Conservation (phyloP, 2,329 filamentous ascomycete species). For the Cladosporium sp. region DNA sequence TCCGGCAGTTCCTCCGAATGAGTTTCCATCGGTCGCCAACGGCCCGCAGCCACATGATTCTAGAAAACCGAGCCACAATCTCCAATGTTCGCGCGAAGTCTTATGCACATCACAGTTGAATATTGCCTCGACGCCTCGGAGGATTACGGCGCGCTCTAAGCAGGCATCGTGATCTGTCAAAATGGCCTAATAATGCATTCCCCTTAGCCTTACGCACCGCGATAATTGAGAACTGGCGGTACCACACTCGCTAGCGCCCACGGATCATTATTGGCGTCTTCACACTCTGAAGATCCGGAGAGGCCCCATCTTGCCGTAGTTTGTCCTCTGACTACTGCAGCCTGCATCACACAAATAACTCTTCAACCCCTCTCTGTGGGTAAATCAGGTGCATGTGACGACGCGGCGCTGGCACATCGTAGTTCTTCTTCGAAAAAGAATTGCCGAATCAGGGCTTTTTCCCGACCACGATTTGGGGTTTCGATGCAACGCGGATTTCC, state of each 20-base stretch:
- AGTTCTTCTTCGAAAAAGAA: neutral
- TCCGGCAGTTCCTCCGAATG: conserved; percentile 13
- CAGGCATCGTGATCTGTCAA: neutral
- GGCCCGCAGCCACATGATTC: conserved; percentile 18
- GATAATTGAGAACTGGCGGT: neutral
- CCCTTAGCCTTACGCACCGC: neutral
- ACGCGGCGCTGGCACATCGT: conserved; percentile 3
- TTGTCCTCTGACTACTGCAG: conserved; percentile 17
- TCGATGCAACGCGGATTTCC: neutral
- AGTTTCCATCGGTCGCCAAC: neutral
- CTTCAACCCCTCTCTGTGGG: neutral
- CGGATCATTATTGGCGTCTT: conserved; percentile 14
- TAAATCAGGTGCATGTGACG: neutral
- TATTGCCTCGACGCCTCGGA: neutral
- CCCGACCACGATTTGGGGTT: neutral
- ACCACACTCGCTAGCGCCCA: neutral
- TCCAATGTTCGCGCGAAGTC: neutral
- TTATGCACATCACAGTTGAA: conserved; percentile 1
- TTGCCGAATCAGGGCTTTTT: conserved; percentile 3
- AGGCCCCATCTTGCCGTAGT: conserved; percentile 15
- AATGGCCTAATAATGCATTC: neutral
- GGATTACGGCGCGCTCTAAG: neutral
- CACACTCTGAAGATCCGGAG: conserved; percentile 18
- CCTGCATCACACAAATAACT: conserved; percentile 6
- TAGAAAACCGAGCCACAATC: neutral